A percentile compares a stretch with the other conserved stretches of the same genome.
phyloP scores from a whole-genome alignment of 306 rosid species.

The Cyamopsis tetragonoloba region DNA sequence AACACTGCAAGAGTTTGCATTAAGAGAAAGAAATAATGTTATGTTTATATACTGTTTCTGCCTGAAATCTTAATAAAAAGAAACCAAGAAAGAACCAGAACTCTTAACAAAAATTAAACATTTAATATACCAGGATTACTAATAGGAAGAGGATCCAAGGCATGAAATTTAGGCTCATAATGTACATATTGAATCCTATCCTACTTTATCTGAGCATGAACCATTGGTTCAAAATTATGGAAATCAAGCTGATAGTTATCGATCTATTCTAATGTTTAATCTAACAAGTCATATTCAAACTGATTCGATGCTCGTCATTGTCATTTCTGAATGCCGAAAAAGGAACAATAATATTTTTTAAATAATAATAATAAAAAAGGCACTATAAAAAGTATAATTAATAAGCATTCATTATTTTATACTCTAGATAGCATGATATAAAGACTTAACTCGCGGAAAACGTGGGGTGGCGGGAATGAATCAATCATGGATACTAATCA shows the following conservation, averaged over 20 bases:
- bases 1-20: conserved; percentile 28
- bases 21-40: background rate
- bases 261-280: background rate
- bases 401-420: background rate
- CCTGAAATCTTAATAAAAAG: background rate
- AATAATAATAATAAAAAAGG: no score
- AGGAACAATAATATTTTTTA: no score
- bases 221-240: background rate
- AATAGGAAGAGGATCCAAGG: conserved; percentile 35
- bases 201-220: background rate
- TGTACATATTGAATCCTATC: background rate
- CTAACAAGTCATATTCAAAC: background rate
- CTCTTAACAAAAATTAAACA: background rate
- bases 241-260: background rate
- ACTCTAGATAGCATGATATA: background rate
- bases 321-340: no score
- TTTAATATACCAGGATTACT: conserved; percentile 31
- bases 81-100: background rate
- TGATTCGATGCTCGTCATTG: background rate
- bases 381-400: no score
- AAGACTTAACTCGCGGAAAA: background rate
- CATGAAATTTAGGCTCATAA: conserved; percentile 26
- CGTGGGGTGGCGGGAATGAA: background rate
- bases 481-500: background rate
- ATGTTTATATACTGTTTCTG: background rate